phyloP scores from a whole-genome alignment of 345 rosid species.

The Euphorbia peplus region DNA sequence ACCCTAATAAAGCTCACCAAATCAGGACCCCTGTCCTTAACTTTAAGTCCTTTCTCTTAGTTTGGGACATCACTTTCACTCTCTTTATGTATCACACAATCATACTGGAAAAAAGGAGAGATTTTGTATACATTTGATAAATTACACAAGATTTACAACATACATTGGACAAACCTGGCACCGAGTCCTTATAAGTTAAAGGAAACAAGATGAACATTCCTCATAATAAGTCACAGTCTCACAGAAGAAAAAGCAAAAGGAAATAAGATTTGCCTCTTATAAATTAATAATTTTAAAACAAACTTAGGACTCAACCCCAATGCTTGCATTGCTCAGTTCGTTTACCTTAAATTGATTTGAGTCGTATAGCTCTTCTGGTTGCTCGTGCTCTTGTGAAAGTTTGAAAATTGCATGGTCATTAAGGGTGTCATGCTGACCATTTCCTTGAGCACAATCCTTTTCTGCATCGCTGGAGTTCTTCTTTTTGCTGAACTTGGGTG shows the following conservation, averaged over 20 bases:
- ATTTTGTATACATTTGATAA: conserved; percentile 32
- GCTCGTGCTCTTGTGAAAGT: conserved; percentile 14
- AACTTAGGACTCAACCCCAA: conserved; percentile 29
- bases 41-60: conserved; percentile 7
- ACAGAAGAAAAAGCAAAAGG: conserved; percentile 14
- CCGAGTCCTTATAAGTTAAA: conserved; percentile 32
- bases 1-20: conserved; percentile 22
- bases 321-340: conserved; percentile 29
- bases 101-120: conserved; percentile 16
- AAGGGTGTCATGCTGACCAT: conserved; percentile 13
- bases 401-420: conserved; percentile 25
- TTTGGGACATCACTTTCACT: neutral
- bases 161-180: conserved; percentile 32
- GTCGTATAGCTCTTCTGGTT: conserved; percentile 27
- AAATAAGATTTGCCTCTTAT: conserved; percentile 23
- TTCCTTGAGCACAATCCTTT: conserved; percentile 18
- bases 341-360: conserved; percentile 25
- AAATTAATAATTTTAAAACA: conserved; percentile 37
- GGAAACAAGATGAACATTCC: conserved; percentile 33
- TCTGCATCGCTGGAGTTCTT: conserved; percentile 26
- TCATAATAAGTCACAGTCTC: conserved; percentile 22
- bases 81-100: neutral
- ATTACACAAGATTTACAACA: conserved; percentile 56
- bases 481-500: conserved; percentile 34
- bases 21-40: conserved; percentile 24